Conservation (phyloP, 257 asterid genomes). For the Solanum okadae region DNA sequence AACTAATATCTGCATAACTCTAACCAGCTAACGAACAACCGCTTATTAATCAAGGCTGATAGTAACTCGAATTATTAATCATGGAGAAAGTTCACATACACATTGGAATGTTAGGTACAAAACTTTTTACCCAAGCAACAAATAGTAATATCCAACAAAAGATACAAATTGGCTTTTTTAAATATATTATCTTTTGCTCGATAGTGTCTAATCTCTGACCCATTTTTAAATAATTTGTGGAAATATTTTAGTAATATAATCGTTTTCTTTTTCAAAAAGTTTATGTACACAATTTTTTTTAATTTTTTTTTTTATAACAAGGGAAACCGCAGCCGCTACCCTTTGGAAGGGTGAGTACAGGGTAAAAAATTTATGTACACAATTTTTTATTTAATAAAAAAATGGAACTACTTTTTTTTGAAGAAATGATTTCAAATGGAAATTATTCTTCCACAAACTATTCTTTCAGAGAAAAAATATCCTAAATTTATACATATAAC, state of each 20-base stretch:
- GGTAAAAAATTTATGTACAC: not conserved
- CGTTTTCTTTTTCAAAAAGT: not conserved
- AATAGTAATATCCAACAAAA: not conserved
- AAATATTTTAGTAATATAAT: not conserved
- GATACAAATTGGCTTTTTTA: not conserved
- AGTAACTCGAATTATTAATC: not conserved
- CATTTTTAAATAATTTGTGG: not conserved
- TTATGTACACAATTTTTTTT: not conserved
- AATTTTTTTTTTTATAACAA: no score
- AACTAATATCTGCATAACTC: no score
- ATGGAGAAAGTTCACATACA: not conserved
- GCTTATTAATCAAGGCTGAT: not conserved
- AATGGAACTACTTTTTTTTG: no score
- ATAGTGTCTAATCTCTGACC: not conserved
- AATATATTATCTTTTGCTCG: not conserved
- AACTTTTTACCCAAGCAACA: not conserved
- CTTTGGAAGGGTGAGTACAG: no score
- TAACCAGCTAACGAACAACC: not conserved
- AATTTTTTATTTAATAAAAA: no score
- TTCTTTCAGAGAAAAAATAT: not conserved
- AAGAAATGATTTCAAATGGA: not conserved
- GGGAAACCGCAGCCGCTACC: no score
- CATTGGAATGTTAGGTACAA: not conserved
- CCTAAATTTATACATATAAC: not conserved
- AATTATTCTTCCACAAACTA: not conserved